Percentiles rank a stretch among this genome's conserved stretches.
phyloP scores from a whole-genome alignment of 768 basidiomycete species.

The Agaricus blazei region DNA sequence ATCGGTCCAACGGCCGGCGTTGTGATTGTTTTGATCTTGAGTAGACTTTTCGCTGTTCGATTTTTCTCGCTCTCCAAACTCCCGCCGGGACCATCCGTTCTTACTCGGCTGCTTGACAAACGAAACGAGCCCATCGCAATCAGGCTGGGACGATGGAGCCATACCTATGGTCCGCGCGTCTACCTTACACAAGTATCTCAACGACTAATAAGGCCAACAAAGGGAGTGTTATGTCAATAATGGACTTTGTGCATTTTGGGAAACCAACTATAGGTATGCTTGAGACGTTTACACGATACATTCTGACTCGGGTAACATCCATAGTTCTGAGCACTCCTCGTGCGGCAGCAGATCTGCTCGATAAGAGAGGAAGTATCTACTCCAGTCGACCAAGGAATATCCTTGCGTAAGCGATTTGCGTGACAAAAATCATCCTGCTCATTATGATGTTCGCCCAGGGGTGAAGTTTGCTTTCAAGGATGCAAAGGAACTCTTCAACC shows the following conservation, averaged over 20 bases:
- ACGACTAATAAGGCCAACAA: background rate
- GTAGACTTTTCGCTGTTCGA: no score
- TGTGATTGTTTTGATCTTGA: no score
- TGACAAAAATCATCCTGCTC: no score
- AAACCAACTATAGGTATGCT: slow-evolving; percentile 2
- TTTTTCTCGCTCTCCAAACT: no score
- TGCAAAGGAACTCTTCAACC: background rate
- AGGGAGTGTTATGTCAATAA: background rate
- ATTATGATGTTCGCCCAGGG: background rate
- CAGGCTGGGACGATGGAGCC: background rate
- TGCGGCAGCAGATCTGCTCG: slow-evolving; percentile 24
- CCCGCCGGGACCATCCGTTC: no score
- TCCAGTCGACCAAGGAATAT: slow-evolving; percentile 27
- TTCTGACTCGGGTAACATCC: background rate
- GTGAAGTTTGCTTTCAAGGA: background rate
- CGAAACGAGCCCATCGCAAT: background rate
- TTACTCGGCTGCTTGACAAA: no score
- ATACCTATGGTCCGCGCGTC: background rate
- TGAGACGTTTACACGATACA: background rate
- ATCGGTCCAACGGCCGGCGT: no score
- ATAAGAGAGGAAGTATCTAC: slow-evolving; percentile 25
- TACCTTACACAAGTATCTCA: background rate
- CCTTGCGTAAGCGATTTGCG: slow-evolving; percentile 18
- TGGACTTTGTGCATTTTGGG: slow-evolving; percentile 4
- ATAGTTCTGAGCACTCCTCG: slow-evolving; percentile 21